Percentiles rank a stretch among this genome's conserved stretches.
Evolutionary conservation across 2,329 filamentous ascomycete species (phyloP).

Genomic region (Xylariaceae sp.): DNA sequence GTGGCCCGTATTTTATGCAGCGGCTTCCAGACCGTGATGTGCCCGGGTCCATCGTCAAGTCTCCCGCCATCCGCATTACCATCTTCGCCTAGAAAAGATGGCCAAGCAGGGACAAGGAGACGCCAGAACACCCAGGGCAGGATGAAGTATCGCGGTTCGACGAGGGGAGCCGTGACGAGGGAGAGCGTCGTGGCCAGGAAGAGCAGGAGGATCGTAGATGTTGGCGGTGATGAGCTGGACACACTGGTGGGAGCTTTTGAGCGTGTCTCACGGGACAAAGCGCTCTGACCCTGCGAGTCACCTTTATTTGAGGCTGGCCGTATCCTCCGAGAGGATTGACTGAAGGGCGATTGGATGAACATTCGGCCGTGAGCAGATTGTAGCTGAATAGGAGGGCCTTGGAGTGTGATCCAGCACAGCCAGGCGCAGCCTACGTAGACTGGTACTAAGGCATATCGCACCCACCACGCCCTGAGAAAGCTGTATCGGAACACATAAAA

Average conservation of each 20-base stretch:
- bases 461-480: slow-evolving; percentile 58
- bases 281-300: too few species aligned
- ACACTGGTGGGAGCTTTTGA: not conserved
- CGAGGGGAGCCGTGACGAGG: slow-evolving; percentile 81
- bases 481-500: slow-evolving; percentile 92
- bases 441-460: slow-evolving; percentile 64
- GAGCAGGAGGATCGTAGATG: slow-evolving; percentile 52
- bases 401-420: slow-evolving; percentile 61
- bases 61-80: not conserved
- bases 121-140: slow-evolving; percentile 93
- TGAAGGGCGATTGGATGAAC: slow-evolving; percentile 13
- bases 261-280: too few species aligned
- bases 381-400: slow-evolving; percentile 31
- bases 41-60: not conserved
- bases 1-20: not conserved
- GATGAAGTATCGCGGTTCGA: slow-evolving; percentile 95
- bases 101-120: slow-evolving; percentile 61
- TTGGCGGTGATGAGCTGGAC: slow-evolving; percentile 28
- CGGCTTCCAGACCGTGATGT: not conserved
- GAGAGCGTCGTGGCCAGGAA: slow-evolving; percentile 70
- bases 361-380: not conserved
- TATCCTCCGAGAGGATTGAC: not conserved
- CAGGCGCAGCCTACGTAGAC: slow-evolving; percentile 70
- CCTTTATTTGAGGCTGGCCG: not conserved
- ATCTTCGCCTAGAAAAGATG: not conserved